A percentile compares a stretch with the other conserved stretches of the same genome.
Conservation (phyloP, 2,329 filamentous ascomycete species). For the Aspergillus aculeatus region DNA sequence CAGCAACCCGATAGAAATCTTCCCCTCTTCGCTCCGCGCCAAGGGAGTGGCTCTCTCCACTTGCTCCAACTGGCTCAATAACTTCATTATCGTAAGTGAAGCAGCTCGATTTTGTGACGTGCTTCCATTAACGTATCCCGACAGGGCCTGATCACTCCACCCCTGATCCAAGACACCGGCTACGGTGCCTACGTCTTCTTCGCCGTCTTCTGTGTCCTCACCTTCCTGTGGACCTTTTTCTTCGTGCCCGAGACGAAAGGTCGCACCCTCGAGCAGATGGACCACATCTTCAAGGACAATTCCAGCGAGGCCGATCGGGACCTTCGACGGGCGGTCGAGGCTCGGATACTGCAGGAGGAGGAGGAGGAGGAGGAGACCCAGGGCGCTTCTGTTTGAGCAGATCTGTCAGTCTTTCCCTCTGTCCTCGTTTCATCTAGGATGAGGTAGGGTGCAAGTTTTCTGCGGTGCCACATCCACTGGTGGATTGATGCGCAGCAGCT, state of each 20-base stretch:
- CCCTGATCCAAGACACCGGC: slow-evolving; percentile 59
- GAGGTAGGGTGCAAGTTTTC: too few species aligned
- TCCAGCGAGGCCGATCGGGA: slow-evolving; percentile 32
- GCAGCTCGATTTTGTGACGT: slow-evolving; percentile 19
- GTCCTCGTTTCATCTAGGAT: background rate
- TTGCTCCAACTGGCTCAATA: slow-evolving; percentile 63
- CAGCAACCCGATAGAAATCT: slow-evolving; percentile 55
- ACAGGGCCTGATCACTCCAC: slow-evolving; percentile 62
- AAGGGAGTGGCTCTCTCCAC: slow-evolving; percentile 67
- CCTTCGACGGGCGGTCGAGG: slow-evolving; percentile 33
- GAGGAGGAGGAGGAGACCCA: slow-evolving; percentile 3
- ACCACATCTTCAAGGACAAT: slow-evolving; percentile 45
- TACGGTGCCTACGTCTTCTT: slow-evolving; percentile 61
- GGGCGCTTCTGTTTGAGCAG: background rate
- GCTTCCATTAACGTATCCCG: background rate
- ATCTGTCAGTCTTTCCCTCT: background rate
- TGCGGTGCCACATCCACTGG: background rate
- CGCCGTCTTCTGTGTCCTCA: slow-evolving; percentile 53
- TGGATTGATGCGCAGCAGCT: background rate
- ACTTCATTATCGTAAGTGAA: slow-evolving; percentile 56
- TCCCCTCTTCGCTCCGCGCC: slow-evolving; percentile 58
- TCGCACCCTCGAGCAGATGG: slow-evolving; percentile 56
- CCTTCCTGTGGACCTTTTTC: slow-evolving; percentile 52
- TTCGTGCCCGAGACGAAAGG: slow-evolving; percentile 61
- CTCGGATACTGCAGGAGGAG: slow-evolving; percentile 25